phyloP scores from a whole-genome alignment of 257 asterid species.

The Scutellaria minor region DNA sequence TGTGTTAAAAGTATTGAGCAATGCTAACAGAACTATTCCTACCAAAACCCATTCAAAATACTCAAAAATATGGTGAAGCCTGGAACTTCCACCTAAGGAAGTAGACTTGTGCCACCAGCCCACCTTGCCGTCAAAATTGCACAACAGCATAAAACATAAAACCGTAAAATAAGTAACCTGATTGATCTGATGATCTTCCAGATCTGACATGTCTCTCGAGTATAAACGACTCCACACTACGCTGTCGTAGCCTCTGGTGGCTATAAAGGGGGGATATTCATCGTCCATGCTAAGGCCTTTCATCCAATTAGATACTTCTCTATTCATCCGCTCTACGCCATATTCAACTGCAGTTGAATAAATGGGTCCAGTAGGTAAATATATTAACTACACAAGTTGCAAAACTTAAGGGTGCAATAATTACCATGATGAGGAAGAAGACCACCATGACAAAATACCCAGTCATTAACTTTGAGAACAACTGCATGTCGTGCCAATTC shows the following conservation, averaged over 20 bases:
- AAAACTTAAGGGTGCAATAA: background rate
- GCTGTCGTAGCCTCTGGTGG: constrained; percentile 93
- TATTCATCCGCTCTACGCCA: constrained; percentile 82
- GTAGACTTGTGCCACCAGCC: background rate
- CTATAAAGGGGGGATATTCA: constrained; percentile 77
- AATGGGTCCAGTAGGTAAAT: background rate
- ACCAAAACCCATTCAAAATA: background rate
- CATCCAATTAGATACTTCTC: constrained; percentile 93
- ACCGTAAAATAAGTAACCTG: constrained; percentile 52
- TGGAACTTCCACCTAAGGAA: background rate
- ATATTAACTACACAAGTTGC: background rate
- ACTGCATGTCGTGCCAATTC: constrained; percentile 83
- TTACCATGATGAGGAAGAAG: constrained; percentile 98
- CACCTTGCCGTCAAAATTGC: constrained; percentile 6
- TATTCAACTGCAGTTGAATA: constrained; percentile 67
- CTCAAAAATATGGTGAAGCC: constrained; percentile 8
- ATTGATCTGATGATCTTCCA: constrained; percentile 66
- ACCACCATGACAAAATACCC: constrained; percentile 98
- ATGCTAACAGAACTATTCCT: background rate
- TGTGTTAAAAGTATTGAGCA: too few species aligned
- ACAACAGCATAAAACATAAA: background rate
- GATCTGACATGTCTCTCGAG: constrained; percentile 68
- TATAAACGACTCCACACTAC: constrained; percentile 97
- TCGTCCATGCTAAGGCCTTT: constrained; percentile 60
- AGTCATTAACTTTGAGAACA: constrained; percentile 85